These are phyloP conservation scores for Taphrina confusa DNA, from an alignment of 1,139 yeast genomes.

Conservation along the genomic window DNA sequence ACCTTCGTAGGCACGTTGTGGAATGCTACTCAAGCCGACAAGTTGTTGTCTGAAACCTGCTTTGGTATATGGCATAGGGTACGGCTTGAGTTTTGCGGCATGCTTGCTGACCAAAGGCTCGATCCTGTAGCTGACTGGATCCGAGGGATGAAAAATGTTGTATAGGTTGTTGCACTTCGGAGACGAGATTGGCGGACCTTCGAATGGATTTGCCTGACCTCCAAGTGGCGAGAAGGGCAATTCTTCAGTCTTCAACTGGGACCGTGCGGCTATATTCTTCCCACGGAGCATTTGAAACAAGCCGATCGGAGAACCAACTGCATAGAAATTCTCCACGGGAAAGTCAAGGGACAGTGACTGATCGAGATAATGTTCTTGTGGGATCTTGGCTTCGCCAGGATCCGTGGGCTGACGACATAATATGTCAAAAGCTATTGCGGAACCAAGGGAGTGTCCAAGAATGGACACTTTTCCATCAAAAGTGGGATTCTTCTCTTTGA, in stretches of 20 bases:
- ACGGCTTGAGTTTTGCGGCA: constrained; percentile 59
- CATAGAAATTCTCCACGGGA: constrained; percentile 71
- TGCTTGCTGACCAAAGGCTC: constrained; percentile 48
- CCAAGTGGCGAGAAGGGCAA: constrained; percentile 23
- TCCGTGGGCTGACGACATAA: constrained; percentile 58
- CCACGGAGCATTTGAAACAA: constrained; percentile 55
- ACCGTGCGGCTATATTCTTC: constrained; percentile 39
- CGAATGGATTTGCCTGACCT: constrained; percentile 18
- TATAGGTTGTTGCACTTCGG: constrained; percentile 47
- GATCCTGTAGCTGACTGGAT: constrained; percentile 48
- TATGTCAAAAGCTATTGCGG: constrained; percentile 79
- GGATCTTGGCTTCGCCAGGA: not conserved
- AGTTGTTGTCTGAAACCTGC: constrained; percentile 53
- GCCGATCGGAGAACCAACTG: constrained; percentile 89
- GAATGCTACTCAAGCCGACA: constrained; percentile 48
- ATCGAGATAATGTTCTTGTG: not conserved
- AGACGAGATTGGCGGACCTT: constrained; percentile 39
- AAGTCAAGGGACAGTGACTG: constrained; percentile 52
- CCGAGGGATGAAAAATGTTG: constrained; percentile 50
- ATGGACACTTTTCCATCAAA: constrained; percentile 76
- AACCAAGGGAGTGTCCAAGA: constrained; percentile 89
- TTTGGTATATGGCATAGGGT: constrained; percentile 58
- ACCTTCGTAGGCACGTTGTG: constrained; percentile 51
- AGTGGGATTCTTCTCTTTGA: constrained; percentile 62
- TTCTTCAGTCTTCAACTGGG: not conserved